Evolutionary conservation across 305 asterid species (phyloP), one percentile per base, ranked within the genome.

Genomic region (Fraxinus ornus): DNA sequence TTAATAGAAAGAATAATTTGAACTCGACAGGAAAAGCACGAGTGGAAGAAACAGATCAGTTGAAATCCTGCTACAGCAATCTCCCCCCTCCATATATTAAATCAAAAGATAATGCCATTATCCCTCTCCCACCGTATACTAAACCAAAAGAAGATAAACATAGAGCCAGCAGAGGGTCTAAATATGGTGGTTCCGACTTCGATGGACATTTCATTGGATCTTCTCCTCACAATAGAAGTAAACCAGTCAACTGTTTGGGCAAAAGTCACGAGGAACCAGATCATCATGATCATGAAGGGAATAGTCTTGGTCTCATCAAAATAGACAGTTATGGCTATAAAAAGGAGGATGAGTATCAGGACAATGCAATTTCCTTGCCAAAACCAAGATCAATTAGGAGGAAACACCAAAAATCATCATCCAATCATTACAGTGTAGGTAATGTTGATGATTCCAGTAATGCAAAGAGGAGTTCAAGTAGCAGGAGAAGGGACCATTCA

Each of bases 361-460:
- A 90, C 19, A 90, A 85, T 79, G 86, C 74, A 78, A 39, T 86
- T 13, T 87, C 91, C 75, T 85, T 93, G 78, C 92, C 92, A 41
- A 95, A 90, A 85, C 97, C 96, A 6, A 90, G 97, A 70, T 91
- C 97, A 55, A 84, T 81, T 76, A 84, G 97, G 80, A 90, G 91
- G 89, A 95, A 88, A 79, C 94, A 91, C 87, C 97, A 88, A 55
- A 94, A 88, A 87, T 87, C 94, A 80, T 81, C 90, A 80, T 78
- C 90, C 78, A 80, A 76, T 88, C 68, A 85, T 33, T 82, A 89
- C 47, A 86, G 57, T 77, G 87, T 52, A 13, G 86, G 85, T 41
- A 82, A 85, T 78, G 76, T 37, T 82, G 97, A 91, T 82, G 95
- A 88, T 76, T 86, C 60, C 77, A 89, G 87, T 47, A 83, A 81